A percentile compares a stretch with the other conserved stretches of the same genome.
Evolutionary conservation across 1,139 yeast genomes (phyloP).

Genomic region (Kazachstania sp.): DNA sequence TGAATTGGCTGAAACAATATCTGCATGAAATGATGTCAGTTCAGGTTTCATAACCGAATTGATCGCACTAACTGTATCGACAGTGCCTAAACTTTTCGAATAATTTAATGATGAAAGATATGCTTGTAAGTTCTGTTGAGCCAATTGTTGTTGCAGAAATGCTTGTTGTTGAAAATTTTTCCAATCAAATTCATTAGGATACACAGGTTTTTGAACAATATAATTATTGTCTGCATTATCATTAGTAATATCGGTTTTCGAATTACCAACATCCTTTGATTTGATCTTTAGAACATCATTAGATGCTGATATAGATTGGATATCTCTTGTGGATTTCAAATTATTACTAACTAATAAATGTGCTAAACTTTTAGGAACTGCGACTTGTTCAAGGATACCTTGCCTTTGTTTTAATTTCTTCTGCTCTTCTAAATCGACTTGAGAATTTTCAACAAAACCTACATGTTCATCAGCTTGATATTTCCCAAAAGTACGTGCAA

Average conservation of each 20-base stretch:
- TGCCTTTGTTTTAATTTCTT: constrained; percentile 38
- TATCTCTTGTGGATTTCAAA: not conserved
- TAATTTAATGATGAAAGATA: constrained; percentile 23
- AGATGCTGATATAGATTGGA: not conserved
- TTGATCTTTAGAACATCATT: not conserved
- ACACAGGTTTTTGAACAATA: constrained; percentile 27
- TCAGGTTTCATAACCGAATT: not conserved
- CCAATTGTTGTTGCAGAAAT: constrained; percentile 29
- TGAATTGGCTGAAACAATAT: not conserved
- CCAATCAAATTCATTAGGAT: constrained; percentile 32
- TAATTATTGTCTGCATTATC: constrained; percentile 8
- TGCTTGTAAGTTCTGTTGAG: constrained; percentile 29
- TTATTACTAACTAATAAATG: constrained; percentile 33
- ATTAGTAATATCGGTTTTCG: too few species aligned
- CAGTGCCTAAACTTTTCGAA: not conserved
- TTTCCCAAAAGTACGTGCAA: constrained; percentile 35
- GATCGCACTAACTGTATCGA: not conserved
- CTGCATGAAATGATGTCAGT: not conserved
- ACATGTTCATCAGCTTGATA: constrained; percentile 26
- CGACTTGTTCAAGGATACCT: constrained; percentile 39
- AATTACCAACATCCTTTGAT: constrained; percentile 2
- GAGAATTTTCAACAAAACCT: constrained; percentile 28
- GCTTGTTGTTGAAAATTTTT: constrained; percentile 29
- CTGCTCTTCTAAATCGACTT: constrained; percentile 40
- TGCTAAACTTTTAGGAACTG: constrained; percentile 44